phyloP scores from a whole-genome alignment of 2,329 filamentous ascomycete genomes.

The Trichoderma arundinaceum region DNA sequence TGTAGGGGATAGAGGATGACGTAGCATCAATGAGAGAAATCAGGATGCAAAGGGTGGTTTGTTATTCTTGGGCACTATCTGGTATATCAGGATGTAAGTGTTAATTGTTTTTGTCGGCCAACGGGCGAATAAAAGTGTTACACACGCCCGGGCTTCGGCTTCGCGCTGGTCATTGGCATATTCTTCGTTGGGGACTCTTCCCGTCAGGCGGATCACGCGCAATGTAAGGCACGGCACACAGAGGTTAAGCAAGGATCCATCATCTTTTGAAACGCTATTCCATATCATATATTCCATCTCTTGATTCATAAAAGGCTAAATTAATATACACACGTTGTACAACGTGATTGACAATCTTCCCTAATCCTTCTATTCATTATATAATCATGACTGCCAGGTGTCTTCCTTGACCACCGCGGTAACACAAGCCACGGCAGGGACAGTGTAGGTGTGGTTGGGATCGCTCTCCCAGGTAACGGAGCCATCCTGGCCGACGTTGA shows the following conservation, averaged over 20 bases:
- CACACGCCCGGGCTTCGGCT: not conserved
- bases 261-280: not conserved
- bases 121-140: constrained; percentile 3
- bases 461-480: constrained; percentile 69
- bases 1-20: not conserved
- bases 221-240: not conserved
- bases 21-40: not conserved
- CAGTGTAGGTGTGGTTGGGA: constrained; percentile 51
- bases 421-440: constrained; percentile 41
- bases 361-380: not conserved
- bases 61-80: constrained; percentile 9
- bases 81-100: constrained; percentile 9
- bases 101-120: not conserved
- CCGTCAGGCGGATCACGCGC: not conserved
- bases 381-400: constrained; percentile 39
- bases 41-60: constrained; percentile 1
- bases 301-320: constrained; percentile 20
- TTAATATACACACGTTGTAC: constrained; percentile 16
- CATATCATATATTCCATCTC: constrained; percentile 11
- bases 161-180: not conserved
- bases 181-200: no score
- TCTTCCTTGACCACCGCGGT: constrained; percentile 40
- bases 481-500: constrained; percentile 62
- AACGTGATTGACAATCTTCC: constrained; percentile 7
- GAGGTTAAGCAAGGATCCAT: not conserved